Conservation (phyloP, 129 eudicot genomes). For the Sambucus nigra region DNA sequence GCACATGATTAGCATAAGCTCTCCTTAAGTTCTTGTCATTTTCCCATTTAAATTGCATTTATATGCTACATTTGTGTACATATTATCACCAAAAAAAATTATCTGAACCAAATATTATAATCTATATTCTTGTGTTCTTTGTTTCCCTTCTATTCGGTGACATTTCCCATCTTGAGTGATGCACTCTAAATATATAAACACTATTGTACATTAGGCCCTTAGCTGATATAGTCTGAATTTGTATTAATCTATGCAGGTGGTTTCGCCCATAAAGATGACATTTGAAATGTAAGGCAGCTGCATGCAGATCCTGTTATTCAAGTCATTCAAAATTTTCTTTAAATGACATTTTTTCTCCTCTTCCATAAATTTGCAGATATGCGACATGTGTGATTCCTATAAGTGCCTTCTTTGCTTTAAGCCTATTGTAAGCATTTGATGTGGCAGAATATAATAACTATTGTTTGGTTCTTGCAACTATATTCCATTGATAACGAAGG, state of each 20-base stretch:
- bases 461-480: background rate
- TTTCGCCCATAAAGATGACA: constrained; percentile 62
- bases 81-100: background rate
- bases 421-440: constrained; percentile 47
- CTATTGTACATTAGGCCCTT: background rate
- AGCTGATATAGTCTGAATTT: constrained; percentile 3
- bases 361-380: constrained; percentile 47
- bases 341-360: constrained; percentile 11
- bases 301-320: background rate
- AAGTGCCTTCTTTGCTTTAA: constrained; percentile 70
- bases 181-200: background rate
- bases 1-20: too few species aligned
- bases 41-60: background rate
- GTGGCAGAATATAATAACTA: background rate
- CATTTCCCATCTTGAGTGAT: background rate
- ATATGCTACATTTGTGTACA: background rate
- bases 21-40: too few species aligned
- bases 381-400: constrained; percentile 60
- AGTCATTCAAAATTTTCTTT: background rate
- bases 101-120: background rate
- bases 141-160: background rate
- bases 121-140: background rate
- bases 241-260: constrained; percentile 36
- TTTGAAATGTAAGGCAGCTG: constrained; percentile 42
- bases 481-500: background rate